Conservation (phyloP, 345 rosid species). For the Crucihimalaya himalaica region DNA sequence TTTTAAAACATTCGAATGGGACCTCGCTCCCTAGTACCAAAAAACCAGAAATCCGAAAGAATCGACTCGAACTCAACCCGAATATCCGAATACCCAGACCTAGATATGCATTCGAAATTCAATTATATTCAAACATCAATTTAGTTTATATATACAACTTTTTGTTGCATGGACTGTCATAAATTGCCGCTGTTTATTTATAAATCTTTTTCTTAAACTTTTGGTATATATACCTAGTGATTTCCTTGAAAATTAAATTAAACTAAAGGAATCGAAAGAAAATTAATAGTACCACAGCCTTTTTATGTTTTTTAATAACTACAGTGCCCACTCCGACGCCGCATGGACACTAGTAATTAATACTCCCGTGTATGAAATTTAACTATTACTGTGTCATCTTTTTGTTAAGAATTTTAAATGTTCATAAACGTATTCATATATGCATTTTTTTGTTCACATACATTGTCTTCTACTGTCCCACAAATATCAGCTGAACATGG, state of each 20-base stretch:
- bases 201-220: too few species aligned
- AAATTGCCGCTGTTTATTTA: too few species aligned
- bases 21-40: too few species aligned
- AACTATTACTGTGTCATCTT: not conserved
- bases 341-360: slow-evolving; percentile 1
- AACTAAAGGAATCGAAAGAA: too few species aligned
- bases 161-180: too few species aligned
- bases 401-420: not conserved
- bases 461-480: slow-evolving; percentile 10
- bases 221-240: not conserved
- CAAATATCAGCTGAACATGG: slow-evolving; percentile 27
- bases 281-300: too few species aligned
- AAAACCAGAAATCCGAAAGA: too few species aligned
- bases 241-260: too few species aligned
- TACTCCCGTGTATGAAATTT: not conserved
- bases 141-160: not conserved
- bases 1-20: too few species aligned
- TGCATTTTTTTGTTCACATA: slow-evolving; percentile 1
- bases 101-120: not conserved
- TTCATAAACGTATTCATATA: slow-evolving; percentile 16
- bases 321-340: slow-evolving; percentile 17
- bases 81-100: too few species aligned
- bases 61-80: too few species aligned
- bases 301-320: not conserved
- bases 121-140: not conserved